Percentiles rank a stretch among this genome's conserved stretches.
phyloP scores from a whole-genome alignment of 2,329 filamentous ascomycete genomes.

The Colletotrichum chrysophilum region DNA sequence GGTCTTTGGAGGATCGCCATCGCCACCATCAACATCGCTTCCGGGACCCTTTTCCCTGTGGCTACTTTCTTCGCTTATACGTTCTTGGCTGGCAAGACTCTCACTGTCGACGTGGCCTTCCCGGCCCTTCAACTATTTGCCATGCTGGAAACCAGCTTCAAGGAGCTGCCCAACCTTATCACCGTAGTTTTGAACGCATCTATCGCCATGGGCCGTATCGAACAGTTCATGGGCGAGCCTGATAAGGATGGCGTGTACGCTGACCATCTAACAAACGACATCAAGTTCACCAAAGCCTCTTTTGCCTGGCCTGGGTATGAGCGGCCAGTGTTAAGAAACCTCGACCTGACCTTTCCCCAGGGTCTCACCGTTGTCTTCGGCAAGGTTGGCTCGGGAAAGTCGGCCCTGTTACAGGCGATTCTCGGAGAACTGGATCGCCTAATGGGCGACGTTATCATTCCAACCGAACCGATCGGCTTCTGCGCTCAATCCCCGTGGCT shows the following conservation, averaged over 20 bases:
- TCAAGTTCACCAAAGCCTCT: constrained; percentile 67
- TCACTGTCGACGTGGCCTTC: constrained; percentile 85
- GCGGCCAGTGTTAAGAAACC: constrained; percentile 52
- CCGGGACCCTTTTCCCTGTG: constrained; percentile 78
- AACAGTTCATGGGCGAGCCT: constrained; percentile 85
- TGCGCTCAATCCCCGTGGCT: constrained; percentile 68
- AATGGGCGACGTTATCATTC: constrained; percentile 51
- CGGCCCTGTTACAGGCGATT: constrained; percentile 62
- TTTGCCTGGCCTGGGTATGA: constrained; percentile 81
- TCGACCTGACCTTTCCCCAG: constrained; percentile 50
- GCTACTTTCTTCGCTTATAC: constrained; percentile 85
- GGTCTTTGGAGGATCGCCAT: constrained; percentile 69
- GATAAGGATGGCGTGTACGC: constrained; percentile 66
- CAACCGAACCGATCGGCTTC: constrained; percentile 58
- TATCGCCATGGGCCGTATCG: constrained; percentile 82
- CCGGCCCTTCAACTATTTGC: constrained; percentile 83
- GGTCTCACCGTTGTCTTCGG: constrained; percentile 64
- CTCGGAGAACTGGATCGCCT: constrained; percentile 72
- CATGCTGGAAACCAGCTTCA: constrained; percentile 75
- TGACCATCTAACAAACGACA: constrained; percentile 40
- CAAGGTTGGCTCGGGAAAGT: constrained; percentile 67
- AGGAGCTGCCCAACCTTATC: constrained; percentile 77
- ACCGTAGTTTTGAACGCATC: constrained; percentile 80
- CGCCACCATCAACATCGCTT: constrained; percentile 71
- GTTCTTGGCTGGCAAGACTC: constrained; percentile 66